A percentile compares a stretch with the other conserved stretches of the same genome.
Evolutionary conservation across 495 filamentous ascomycete genomes (phyloP).

Genomic region (Penicillium subrubescens): DNA sequence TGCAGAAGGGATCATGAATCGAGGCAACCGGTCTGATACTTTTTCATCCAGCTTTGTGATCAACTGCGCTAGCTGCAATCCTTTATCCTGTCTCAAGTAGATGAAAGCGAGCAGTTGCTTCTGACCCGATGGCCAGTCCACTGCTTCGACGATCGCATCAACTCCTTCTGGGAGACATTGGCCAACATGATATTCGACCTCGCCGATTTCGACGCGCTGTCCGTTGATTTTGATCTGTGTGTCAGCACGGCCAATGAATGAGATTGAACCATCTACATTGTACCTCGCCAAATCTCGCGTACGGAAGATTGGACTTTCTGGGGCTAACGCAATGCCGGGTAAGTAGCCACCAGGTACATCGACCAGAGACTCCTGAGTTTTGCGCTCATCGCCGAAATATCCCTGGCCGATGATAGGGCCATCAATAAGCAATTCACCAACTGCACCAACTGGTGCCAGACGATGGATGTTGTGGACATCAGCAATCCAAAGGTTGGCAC

Average conservation of each 20-base stretch:
- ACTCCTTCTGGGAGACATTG: neutral
- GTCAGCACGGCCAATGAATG: neutral
- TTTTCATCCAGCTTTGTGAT: neutral
- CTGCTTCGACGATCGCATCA: neutral
- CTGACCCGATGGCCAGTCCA: conserved; percentile 4
- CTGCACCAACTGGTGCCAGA: neutral
- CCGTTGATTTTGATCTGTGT: neutral
- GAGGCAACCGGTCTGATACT: neutral
- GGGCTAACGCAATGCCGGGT: neutral
- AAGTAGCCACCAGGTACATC: conserved; percentile 30
- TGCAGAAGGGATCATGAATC: conserved; percentile 40
- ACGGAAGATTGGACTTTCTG: neutral
- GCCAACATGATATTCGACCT: conserved; percentile 9
- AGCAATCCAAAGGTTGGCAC: neutral
- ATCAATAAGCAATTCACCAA: neutral
- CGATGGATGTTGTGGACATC: neutral
- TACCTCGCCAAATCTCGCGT: neutral
- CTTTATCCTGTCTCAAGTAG: neutral
- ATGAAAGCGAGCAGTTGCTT: neutral
- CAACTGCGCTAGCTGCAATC: neutral
- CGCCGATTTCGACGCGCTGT: conserved; percentile 23
- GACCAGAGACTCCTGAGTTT: conserved; percentile 16
- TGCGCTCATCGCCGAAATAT: neutral
- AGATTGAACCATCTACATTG: neutral
- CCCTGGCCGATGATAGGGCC: neutral